A percentile compares a stretch with the other conserved stretches of the same genome.
Evolutionary conservation across 73 alveolate genomes (phyloP).

Genomic region (Paramecium pentaurelia): DNA sequence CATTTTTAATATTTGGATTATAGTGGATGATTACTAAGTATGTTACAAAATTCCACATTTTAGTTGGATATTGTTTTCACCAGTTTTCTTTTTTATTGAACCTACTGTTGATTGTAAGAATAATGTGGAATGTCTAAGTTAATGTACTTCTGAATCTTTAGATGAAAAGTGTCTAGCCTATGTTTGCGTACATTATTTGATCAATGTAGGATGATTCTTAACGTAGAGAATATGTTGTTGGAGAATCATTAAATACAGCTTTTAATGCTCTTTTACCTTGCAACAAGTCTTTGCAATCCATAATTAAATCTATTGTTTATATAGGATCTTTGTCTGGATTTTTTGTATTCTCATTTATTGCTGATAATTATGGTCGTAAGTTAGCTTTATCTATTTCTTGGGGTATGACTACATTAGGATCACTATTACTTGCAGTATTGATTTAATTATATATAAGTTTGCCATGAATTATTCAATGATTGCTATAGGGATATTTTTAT

Average conservation of each 20-base stretch:
- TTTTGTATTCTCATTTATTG: conserved; percentile 51
- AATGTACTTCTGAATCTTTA: not conserved
- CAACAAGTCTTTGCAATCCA: not conserved
- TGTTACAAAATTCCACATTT: not conserved
- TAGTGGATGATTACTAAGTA: conserved; percentile 49
- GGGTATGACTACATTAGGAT: conserved; percentile 48
- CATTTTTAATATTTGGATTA: conserved; percentile 42
- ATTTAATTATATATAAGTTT: not conserved
- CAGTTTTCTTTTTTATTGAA: conserved; percentile 23
- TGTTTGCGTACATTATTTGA: not conserved
- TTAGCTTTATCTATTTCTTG: conserved; percentile 32
- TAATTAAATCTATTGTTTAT: conserved; percentile 5
- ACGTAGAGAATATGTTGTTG: not conserved
- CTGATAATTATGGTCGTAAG: conserved; percentile 59
- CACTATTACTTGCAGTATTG: not conserved
- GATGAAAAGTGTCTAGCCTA: not conserved
- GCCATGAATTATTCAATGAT: conserved; percentile 39
- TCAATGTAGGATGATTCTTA: not conserved
- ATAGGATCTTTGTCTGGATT: conserved; percentile 54
- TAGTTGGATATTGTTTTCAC: conserved; percentile 49
- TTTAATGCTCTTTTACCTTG: not conserved
- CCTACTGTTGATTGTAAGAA: conserved; percentile 10
- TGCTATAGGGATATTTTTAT: conserved; percentile 36
- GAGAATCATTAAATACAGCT: conserved; percentile 39
- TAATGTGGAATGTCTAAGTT: not conserved